Conservation (phyloP, 2,329 filamentous ascomycete species). For the Davidsoniella virescens region DNA sequence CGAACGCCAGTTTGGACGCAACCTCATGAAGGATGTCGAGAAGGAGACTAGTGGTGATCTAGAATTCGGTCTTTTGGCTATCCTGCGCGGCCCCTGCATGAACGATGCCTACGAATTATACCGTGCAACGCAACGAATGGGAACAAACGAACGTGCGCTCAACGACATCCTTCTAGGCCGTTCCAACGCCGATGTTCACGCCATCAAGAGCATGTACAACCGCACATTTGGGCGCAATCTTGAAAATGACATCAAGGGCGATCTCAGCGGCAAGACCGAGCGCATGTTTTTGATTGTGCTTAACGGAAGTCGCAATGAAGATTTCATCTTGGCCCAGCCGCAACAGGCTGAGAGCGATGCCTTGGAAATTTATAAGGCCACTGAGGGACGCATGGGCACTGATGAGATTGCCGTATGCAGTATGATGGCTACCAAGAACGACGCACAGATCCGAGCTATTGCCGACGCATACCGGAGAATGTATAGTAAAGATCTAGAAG, state of each 20-base stretch:
- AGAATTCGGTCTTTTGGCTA: slow-evolving; percentile 54
- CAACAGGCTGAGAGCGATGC: slow-evolving; percentile 62
- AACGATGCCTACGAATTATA: slow-evolving; percentile 58
- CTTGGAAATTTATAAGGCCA: slow-evolving; percentile 59
- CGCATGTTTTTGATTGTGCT: slow-evolving; percentile 73
- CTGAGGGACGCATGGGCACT: slow-evolving; percentile 54
- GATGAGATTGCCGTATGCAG: slow-evolving; percentile 65
- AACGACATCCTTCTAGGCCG: slow-evolving; percentile 75
- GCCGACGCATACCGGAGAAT: slow-evolving; percentile 55
- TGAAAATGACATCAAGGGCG: slow-evolving; percentile 55
- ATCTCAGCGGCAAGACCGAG: slow-evolving; percentile 76
- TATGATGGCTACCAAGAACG: slow-evolving; percentile 58
- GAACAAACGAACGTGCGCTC: slow-evolving; percentile 73
- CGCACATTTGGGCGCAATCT: slow-evolving; percentile 49
- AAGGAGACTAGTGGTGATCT: slow-evolving; percentile 64
- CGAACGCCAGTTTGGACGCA: slow-evolving; percentile 44
- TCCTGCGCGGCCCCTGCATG: slow-evolving; percentile 62
- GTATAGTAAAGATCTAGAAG: slow-evolving; percentile 54
- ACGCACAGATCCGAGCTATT: slow-evolving; percentile 74
- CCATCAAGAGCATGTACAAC: slow-evolving; percentile 69
- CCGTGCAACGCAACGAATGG: slow-evolving; percentile 58
- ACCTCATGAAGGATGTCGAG: slow-evolving; percentile 59
- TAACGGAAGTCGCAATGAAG: slow-evolving; percentile 57
- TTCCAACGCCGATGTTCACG: slow-evolving; percentile 72
- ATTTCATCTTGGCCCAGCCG: slow-evolving; percentile 56